Conservation (phyloP, 257 asterid species). For the Nicotiana benthamiana region DNA sequence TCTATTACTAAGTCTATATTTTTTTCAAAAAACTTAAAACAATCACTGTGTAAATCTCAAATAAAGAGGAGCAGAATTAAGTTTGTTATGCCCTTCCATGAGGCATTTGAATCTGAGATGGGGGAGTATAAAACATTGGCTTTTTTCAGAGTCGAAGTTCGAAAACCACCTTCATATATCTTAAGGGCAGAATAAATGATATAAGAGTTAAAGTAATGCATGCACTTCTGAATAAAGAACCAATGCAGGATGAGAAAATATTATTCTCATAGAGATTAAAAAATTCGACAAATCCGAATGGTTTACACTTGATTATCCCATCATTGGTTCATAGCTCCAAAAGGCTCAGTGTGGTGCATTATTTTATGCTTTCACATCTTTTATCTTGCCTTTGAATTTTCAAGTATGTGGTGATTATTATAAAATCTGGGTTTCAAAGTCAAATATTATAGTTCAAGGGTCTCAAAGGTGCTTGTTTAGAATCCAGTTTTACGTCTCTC, state of each 20-base stretch:
- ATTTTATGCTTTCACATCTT: not conserved
- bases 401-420: not conserved
- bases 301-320: not conserved
- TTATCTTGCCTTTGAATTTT: not conserved
- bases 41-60: not conserved
- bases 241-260: not conserved
- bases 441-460: not conserved
- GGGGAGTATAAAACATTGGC: too few relatives aligned
- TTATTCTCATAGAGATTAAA: not conserved
- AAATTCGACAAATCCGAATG: not conserved
- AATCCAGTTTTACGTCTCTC: not conserved
- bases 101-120: not conserved
- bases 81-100: not conserved
- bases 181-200: not conserved
- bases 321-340: not conserved
- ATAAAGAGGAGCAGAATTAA: not conserved
- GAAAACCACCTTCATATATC: not conserved
- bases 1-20: not conserved
- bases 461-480: not conserved
- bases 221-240: not conserved
- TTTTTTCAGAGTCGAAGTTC: not conserved
- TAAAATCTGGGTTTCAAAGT: not conserved
- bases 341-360: not conserved
- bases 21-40: accelerated
- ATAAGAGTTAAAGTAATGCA: not conserved